These are phyloP conservation scores for Pyrus hybrid DNA, from an alignment of 331 rosid species.

Conservation along the genomic window DNA sequence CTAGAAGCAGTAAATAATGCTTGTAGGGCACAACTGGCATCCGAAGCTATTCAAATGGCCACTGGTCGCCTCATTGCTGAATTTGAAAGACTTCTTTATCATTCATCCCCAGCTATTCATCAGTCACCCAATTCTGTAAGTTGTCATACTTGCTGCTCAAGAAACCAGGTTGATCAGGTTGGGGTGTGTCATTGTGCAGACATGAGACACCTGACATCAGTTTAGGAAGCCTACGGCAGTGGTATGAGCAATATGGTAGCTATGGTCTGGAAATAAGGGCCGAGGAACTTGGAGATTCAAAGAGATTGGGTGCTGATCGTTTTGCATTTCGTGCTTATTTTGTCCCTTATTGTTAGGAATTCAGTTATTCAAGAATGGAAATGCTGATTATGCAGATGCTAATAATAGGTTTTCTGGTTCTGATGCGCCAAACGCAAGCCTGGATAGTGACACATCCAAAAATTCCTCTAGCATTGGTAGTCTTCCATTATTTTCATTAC, in stretches of 20 bases:
- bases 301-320: conserved; percentile 26
- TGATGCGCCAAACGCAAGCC: conserved; percentile 21
- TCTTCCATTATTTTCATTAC: conserved; percentile 37
- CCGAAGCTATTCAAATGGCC: conserved; percentile 47
- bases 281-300: conserved; percentile 31
- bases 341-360: conserved; percentile 73
- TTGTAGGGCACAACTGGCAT: conserved; percentile 44
- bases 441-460: conserved; percentile 20
- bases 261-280: conserved; percentile 74
- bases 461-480: conserved; percentile 22
- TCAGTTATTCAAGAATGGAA: conserved; percentile 48
- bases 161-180: conserved; percentile 28
- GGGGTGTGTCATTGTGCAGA: conserved; percentile 34
- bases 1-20: conserved; percentile 44
- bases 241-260: conserved; percentile 83
- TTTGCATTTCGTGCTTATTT: conserved; percentile 56
- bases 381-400: conserved; percentile 2
- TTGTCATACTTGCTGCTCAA: conserved; percentile 39
- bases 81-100: conserved; percentile 62
- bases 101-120: conserved; percentile 53
- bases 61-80: conserved; percentile 63
- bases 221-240: conserved; percentile 65
- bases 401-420: conserved; percentile 5
- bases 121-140: conserved; percentile 19
- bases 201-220: conserved; percentile 50